A percentile compares a stretch with the other conserved stretches of the same genome.
Evolutionary conservation across 2,329 filamentous ascomycete species (phyloP).

Genomic region (Trichophyton benhamiae): DNA sequence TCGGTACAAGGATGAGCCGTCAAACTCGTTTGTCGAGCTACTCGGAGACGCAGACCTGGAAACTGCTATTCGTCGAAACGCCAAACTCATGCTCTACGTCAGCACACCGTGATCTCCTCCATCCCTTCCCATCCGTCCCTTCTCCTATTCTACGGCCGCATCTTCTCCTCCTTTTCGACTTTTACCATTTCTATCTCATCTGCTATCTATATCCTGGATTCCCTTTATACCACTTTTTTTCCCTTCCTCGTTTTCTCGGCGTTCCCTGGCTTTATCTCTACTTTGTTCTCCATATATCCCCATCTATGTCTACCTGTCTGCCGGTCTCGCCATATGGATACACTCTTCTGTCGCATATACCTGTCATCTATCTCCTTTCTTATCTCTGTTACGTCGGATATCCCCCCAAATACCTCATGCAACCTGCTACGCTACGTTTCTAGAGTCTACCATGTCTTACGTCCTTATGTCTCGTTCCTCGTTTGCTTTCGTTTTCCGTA

Average conservation of each 20-base stretch:
- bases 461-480: neutral
- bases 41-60: slow-evolving; percentile 72
- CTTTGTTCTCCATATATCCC: neutral
- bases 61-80: slow-evolving; percentile 66
- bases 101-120: slow-evolving; percentile 20
- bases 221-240: neutral
- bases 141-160: neutral
- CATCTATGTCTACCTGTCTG: neutral
- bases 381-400: neutral
- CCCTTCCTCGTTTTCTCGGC: neutral
- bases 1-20: slow-evolving; percentile 75
- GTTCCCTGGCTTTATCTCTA: slow-evolving; percentile 9
- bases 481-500: too few relatives aligned
- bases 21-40: slow-evolving; percentile 60
- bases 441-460: neutral
- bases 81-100: slow-evolving; percentile 72
- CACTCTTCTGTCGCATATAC: slow-evolving; percentile 1
- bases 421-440: neutral
- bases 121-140: neutral
- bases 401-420: neutral
- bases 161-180: neutral
- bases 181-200: too few relatives aligned
- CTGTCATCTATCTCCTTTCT: neutral
- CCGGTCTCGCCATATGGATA: neutral
- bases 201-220: slow-evolving; percentile 1